Percentiles rank a stretch among this genome's conserved stretches.
phyloP scores from a whole-genome alignment of 2,329 filamentous ascomycete genomes.

The Passalora sequoiae region DNA sequence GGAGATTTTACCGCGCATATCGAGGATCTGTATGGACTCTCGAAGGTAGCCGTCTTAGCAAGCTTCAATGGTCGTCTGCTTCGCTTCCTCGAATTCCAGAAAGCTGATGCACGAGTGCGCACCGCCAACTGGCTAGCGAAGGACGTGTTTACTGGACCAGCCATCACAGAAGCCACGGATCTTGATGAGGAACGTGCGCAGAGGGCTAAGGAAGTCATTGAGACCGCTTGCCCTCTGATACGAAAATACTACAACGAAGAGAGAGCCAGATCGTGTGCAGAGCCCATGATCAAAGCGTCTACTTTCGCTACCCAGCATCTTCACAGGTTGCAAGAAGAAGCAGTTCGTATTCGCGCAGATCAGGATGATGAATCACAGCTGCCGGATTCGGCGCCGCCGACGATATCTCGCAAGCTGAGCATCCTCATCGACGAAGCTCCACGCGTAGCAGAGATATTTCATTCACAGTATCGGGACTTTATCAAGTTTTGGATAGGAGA shows the following conservation, averaged over 20 bases:
- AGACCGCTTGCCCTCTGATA: neutral
- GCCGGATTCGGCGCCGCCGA: neutral
- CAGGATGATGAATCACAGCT: too few relatives aligned
- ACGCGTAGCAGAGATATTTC: neutral
- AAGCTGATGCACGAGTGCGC: constrained; percentile 9
- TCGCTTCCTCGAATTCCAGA: constrained; percentile 3
- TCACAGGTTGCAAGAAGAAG: neutral
- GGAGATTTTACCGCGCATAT: constrained; percentile 15
- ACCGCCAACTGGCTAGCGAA: constrained; percentile 7
- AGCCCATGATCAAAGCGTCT: constrained; percentile 9
- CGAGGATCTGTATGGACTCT: constrained; percentile 9
- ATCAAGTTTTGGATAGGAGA: neutral
- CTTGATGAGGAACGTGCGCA: constrained; percentile 6
- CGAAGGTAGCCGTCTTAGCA: constrained; percentile 9
- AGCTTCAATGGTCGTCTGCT: constrained; percentile 12
- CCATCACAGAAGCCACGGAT: constrained; percentile 5
- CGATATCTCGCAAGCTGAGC: neutral
- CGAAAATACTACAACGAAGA: constrained; percentile 5
- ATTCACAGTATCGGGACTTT: neutral
- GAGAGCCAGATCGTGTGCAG: constrained; percentile 4
- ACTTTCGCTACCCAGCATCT: neutral
- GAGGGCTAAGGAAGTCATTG: constrained; percentile 7
- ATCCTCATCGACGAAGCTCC: neutral
- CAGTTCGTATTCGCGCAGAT: too few relatives aligned
- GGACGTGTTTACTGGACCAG: constrained; percentile 7